Evolutionary conservation across 1,284 basidiomycete species (phyloP).

Genomic region (Ustilago tritici): DNA sequence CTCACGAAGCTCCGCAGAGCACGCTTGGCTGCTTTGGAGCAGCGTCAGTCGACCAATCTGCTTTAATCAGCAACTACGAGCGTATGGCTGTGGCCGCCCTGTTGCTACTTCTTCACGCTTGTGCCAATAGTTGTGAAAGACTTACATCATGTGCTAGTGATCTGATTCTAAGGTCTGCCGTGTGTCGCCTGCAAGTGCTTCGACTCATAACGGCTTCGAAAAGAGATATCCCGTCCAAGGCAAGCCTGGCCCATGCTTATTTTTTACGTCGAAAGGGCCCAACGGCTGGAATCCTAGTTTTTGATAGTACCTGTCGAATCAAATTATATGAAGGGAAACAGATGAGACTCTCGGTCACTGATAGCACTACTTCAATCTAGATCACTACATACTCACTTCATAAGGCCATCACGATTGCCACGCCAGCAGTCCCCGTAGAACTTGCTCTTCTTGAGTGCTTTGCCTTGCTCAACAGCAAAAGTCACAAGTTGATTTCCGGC

Average conservation of each 20-base stretch:
- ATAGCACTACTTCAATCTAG: background rate
- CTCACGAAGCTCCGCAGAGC: slow-evolving; percentile 25
- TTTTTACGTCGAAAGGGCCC: slow-evolving; percentile 36
- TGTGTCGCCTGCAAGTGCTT: background rate
- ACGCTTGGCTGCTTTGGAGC: slow-evolving; percentile 37
- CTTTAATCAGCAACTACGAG: background rate
- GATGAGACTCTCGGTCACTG: background rate
- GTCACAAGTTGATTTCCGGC: slow-evolving; percentile 22
- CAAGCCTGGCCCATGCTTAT: slow-evolving; percentile 41
- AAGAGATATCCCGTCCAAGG: slow-evolving; percentile 47
- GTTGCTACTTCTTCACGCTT: background rate
- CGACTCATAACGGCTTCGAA: background rate
- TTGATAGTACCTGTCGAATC: slow-evolving; percentile 40
- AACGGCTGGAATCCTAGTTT: slow-evolving; percentile 30
- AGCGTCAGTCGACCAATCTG: slow-evolving; percentile 10
- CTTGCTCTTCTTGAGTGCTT: slow-evolving; percentile 6
- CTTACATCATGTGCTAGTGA: background rate
- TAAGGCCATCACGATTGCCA: slow-evolving; percentile 35
- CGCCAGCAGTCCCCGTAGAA: slow-evolving; percentile 51
- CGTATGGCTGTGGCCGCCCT: background rate
- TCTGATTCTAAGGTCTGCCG: background rate
- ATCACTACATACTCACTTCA: slow-evolving; percentile 25
- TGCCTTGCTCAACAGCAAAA: slow-evolving; percentile 11
- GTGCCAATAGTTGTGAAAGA: too few species aligned
- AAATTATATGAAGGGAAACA: background rate